Percentiles rank a stretch among this genome's conserved stretches.
Conservation (phyloP, 2,329 filamentous ascomycete species). For the Fusarium sp. region DNA sequence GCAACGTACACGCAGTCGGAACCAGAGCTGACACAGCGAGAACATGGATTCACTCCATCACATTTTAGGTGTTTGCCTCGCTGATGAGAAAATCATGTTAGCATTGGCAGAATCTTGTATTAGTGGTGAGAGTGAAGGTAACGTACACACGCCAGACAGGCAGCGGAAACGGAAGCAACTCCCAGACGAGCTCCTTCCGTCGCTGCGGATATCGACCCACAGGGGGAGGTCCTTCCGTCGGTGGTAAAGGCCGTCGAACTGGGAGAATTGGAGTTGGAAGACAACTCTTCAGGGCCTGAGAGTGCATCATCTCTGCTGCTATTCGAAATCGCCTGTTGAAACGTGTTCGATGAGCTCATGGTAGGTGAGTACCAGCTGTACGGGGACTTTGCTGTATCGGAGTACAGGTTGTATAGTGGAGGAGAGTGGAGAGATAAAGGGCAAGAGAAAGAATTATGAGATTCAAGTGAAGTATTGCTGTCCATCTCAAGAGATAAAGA, state of each 20-base stretch:
- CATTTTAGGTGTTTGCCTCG: constrained; percentile 79
- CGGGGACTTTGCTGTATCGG: constrained; percentile 12
- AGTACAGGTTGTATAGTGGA: constrained; percentile 38
- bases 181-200: constrained; percentile 43
- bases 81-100: constrained; percentile 50
- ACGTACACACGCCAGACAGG: constrained; percentile 68
- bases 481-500: constrained; percentile 17
- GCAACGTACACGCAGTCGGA: constrained; percentile 77
- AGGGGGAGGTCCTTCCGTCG: constrained; percentile 29
- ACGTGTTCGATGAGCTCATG: constrained; percentile 25
- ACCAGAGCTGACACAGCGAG: constrained; percentile 70
- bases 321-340: constrained; percentile 11
- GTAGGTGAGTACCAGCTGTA: constrained; percentile 36
- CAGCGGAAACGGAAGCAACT: constrained; percentile 59
- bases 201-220: constrained; percentile 36
- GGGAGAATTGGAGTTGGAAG: constrained; percentile 44
- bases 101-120: neutral
- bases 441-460: constrained; percentile 22
- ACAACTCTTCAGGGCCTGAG: constrained; percentile 29
- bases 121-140: neutral
- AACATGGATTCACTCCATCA: constrained; percentile 76
- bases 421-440: constrained; percentile 21
- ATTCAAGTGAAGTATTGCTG: constrained; percentile 17
- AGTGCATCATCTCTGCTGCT: constrained; percentile 30
- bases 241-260: constrained; percentile 34